These are phyloP conservation scores for Axilococcus clingmanii DNA, from an alignment of 139 green algal genomes.

Conservation along the genomic window DNA sequence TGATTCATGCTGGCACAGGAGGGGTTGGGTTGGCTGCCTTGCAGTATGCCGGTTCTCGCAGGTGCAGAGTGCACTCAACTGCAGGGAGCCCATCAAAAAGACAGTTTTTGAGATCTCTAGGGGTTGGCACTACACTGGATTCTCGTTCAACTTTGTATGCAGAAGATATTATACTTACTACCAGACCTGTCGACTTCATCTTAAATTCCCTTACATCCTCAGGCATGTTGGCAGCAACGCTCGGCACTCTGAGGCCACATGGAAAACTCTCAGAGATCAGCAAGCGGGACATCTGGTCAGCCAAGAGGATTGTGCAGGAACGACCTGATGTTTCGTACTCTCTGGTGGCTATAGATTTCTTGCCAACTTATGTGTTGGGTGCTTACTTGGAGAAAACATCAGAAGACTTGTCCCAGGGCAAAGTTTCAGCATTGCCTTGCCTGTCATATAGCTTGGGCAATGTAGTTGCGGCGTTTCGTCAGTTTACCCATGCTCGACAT, in stretches of 20 bases:
- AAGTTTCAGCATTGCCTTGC: conserved; percentile 27
- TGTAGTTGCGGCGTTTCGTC: conserved; percentile 45
- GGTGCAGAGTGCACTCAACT: conserved; percentile 28
- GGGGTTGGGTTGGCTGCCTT: conserved; percentile 63
- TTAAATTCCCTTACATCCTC: conserved; percentile 76
- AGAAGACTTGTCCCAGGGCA: conserved; percentile 25
- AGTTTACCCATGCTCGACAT: conserved; percentile 62
- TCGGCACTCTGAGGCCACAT: conserved; percentile 36
- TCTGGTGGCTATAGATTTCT: conserved; percentile 75
- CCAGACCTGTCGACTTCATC: conserved; percentile 9
- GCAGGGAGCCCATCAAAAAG: conserved; percentile 44
- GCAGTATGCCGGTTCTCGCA: conserved; percentile 8
- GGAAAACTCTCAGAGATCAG: conserved; percentile 65
- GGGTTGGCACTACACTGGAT: conserved; percentile 21
- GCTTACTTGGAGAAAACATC: conserved; percentile 13
- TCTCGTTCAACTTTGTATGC: conserved; percentile 47
- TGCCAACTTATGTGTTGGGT: conserved; percentile 36
- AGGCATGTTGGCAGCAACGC: conserved; percentile 56
- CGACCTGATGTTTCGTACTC: conserved; percentile 57
- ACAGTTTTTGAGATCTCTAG: conserved; percentile 29
- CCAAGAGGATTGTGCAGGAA: conserved; percentile 38
- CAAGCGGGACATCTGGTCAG: conserved; percentile 77
- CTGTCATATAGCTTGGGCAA: conserved; percentile 22
- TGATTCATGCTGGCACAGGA: conserved; percentile 64
- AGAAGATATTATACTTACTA: not conserved